Evolutionary conservation across 2,329 filamentous ascomycete genomes (phyloP).

Genomic region (Cephalotrichum gorgonifer): DNA sequence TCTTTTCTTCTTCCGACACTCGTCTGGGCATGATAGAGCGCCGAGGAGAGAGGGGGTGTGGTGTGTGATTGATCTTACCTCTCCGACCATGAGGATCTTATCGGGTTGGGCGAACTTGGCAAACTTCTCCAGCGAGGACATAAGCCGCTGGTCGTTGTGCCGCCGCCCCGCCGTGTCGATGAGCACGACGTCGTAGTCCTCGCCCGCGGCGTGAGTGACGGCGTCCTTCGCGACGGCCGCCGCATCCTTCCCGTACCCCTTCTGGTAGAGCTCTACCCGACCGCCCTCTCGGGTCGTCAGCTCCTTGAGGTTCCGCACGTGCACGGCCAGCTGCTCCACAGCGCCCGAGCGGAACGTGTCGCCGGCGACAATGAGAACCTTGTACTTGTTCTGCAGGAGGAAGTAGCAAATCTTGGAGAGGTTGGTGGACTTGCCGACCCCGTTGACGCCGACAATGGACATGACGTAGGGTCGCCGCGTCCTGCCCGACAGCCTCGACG

Average conservation of each 20-base stretch:
- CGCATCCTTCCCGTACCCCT: slow-evolving; percentile 95
- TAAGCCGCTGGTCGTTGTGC: slow-evolving; percentile 91
- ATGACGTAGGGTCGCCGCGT: slow-evolving; percentile 82
- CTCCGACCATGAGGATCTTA: slow-evolving; percentile 93
- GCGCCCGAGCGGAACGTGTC: slow-evolving; percentile 97
- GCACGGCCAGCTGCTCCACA: slow-evolving; percentile 92
- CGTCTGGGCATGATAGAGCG: too few species aligned
- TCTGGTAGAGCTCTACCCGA: slow-evolving; percentile 84
- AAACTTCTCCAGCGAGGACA: slow-evolving; percentile 96
- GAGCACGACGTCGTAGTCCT: slow-evolving; percentile 83
- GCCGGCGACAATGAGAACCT: slow-evolving; percentile 84
- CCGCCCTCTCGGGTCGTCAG: slow-evolving; percentile 76
- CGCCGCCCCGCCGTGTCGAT: slow-evolving; percentile 93
- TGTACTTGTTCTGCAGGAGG: slow-evolving; percentile 92
- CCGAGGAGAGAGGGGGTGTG: too few species aligned
- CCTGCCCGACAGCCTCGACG: slow-evolving; percentile 51
- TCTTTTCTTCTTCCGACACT: too few species aligned
- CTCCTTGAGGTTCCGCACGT: slow-evolving; percentile 88
- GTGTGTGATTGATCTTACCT: slow-evolving; percentile 16
- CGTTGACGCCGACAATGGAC: slow-evolving; percentile 96
- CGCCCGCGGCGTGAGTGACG: slow-evolving; percentile 64
- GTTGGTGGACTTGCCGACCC: slow-evolving; percentile 96
- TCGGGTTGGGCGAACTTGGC: slow-evolving; percentile 92
- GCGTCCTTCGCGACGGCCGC: slow-evolving; percentile 92
- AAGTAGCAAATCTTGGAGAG: slow-evolving; percentile 98